A percentile compares a stretch with the other conserved stretches of the same genome.
These are phyloP conservation scores for Colletotrichum truncatum DNA, from an alignment of 2,329 filamentous ascomycete species.

Conservation along the genomic window DNA sequence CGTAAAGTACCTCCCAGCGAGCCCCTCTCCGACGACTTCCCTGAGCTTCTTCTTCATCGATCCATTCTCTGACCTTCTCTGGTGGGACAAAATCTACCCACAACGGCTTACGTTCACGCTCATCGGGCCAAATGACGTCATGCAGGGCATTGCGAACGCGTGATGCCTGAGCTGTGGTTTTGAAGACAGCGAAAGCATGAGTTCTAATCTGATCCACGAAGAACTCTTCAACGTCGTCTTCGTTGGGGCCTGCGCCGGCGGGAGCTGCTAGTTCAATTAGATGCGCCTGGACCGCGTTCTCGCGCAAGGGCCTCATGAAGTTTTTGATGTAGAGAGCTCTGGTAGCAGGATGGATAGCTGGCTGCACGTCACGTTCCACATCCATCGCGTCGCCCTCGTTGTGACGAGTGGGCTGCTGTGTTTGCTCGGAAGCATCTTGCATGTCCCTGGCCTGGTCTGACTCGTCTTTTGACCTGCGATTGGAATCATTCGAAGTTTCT, in stretches of 20 bases:
- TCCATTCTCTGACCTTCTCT: conserved; percentile 77
- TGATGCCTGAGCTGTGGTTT: conserved; percentile 74
- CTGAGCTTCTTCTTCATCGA: conserved; percentile 69
- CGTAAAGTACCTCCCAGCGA: conserved; percentile 80
- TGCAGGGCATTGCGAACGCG: conserved; percentile 82
- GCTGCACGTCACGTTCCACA: conserved; percentile 50
- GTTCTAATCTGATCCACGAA: conserved; percentile 88
- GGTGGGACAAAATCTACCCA: conserved; percentile 92
- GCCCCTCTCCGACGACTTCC: conserved; percentile 51
- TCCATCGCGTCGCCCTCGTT: conserved; percentile 40
- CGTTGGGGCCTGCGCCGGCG: conserved; percentile 56
- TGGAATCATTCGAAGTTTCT: neutral
- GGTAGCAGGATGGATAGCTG: conserved; percentile 77
- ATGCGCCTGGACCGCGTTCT: conserved; percentile 72
- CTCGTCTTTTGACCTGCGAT: neutral
- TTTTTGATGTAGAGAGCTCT: conserved; percentile 87
- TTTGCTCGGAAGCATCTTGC: neutral
- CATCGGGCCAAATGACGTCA: conserved; percentile 84
- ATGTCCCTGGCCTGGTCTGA: neutral
- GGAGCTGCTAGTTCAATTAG: conserved; percentile 74
- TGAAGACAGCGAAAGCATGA: conserved; percentile 84
- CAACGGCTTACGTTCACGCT: conserved; percentile 82
- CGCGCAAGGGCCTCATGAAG: conserved; percentile 86
- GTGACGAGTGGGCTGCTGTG: neutral
- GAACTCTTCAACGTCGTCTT: conserved; percentile 71